These are phyloP conservation scores for Populus trichocarpa DNA, from an alignment of 441 rosid genomes.

Conservation along the genomic window DNA sequence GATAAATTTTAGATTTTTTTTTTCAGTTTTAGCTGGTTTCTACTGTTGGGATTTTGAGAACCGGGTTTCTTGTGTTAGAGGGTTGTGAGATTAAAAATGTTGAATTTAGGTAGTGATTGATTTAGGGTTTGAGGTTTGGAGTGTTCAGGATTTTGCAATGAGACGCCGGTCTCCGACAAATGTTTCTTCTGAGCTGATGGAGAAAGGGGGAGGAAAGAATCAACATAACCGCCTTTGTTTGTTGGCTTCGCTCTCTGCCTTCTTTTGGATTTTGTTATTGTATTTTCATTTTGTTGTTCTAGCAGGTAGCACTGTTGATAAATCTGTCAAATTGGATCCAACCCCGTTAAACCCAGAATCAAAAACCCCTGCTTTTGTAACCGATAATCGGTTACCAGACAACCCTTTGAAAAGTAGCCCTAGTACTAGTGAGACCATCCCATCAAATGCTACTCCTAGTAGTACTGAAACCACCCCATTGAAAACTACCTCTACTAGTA, in stretches of 20 bases:
- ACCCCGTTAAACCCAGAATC: conserved; percentile 16
- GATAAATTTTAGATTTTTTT: not conserved
- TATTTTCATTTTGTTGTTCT: conserved; percentile 80
- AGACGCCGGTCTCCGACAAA: conserved; percentile 66
- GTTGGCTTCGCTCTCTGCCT: conserved; percentile 51
- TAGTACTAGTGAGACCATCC: conserved; percentile 6
- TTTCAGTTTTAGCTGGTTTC: not conserved
- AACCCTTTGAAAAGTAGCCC: conserved; percentile 3
- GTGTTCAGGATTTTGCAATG: conserved; percentile 33
- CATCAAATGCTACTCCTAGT: conserved; percentile 1
- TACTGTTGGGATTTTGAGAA: conserved; percentile 1
- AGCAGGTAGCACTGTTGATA: conserved; percentile 37
- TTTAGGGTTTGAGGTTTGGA: conserved; percentile 8
- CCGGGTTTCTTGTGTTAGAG: conserved; percentile 16
- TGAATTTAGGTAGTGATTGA: conserved; percentile 21
- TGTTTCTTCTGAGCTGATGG: conserved; percentile 52
- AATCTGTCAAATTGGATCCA: conserved; percentile 43
- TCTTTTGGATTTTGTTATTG: conserved; percentile 73
- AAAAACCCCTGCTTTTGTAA: conserved; percentile 21
- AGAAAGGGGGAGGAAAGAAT: conserved; percentile 63
- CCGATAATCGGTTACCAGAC: conserved; percentile 9
- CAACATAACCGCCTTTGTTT: conserved; percentile 61
- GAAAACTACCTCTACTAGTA: conserved; percentile 1
- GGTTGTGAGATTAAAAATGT: not conserved
- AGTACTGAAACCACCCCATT: not conserved